Evolutionary conservation across 2,329 filamentous ascomycete species (phyloP).

Genomic region (Fusarium sp.): DNA sequence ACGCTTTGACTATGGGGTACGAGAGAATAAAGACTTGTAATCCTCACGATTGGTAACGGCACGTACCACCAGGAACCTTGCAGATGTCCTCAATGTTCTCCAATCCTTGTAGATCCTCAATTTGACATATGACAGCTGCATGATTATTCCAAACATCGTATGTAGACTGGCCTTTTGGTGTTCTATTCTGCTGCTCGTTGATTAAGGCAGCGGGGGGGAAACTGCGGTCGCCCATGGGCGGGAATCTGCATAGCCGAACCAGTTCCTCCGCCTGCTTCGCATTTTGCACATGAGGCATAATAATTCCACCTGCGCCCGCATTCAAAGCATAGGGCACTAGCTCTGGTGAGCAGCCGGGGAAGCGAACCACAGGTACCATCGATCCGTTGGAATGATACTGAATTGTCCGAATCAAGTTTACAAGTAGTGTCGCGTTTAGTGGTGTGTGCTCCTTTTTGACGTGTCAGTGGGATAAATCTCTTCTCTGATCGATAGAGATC

Average conservation of each 20-base stretch:
- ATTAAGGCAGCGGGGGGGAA: slow-evolving; percentile 14
- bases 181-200: not conserved
- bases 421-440: slow-evolving; percentile 23
- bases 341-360: slow-evolving; percentile 13
- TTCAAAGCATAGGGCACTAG: slow-evolving; percentile 1
- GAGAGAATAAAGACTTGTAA: not conserved
- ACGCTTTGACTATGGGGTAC: too few species aligned
- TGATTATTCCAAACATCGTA: slow-evolving; percentile 28
- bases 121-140: slow-evolving; percentile 15
- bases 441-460: slow-evolving; percentile 16
- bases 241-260: slow-evolving; percentile 15
- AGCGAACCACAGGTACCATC: slow-evolving; percentile 26
- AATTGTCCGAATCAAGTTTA: slow-evolving; percentile 13
- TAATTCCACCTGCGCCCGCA: slow-evolving; percentile 12
- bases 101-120: slow-evolving; percentile 19
- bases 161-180: not conserved
- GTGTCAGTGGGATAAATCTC: not conserved
- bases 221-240: slow-evolving; percentile 16
- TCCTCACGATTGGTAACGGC: too few species aligned
- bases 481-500: not conserved
- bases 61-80: slow-evolving; percentile 9
- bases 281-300: slow-evolving; percentile 26
- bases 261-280: slow-evolving; percentile 19
- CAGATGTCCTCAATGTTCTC: slow-evolving; percentile 26
- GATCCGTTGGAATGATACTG: slow-evolving; percentile 24